These are phyloP conservation scores for Tylopilus felleus DNA, from an alignment of 768 basidiomycete species.

Conservation along the genomic window DNA sequence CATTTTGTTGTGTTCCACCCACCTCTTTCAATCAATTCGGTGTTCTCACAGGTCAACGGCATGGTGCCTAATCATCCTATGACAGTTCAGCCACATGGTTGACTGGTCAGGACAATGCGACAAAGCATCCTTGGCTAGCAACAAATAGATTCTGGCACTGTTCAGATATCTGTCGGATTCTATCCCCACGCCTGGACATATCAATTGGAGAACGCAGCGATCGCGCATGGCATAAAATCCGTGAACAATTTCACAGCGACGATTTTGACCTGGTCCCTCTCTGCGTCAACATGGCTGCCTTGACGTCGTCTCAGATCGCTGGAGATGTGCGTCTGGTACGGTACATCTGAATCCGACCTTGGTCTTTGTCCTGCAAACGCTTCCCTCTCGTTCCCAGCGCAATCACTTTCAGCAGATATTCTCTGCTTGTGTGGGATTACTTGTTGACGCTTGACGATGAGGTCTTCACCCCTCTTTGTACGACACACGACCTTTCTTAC, in stretches of 20 bases:
- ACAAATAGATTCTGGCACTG: too few species aligned
- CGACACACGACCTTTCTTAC: not conserved
- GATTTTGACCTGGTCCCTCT: not conserved
- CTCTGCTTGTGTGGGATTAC: constrained; percentile 2
- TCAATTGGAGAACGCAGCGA: not conserved
- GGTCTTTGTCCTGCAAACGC: not conserved
- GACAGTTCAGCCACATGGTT: too few species aligned
- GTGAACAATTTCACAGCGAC: not conserved
- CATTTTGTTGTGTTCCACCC: too few species aligned
- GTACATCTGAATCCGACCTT: not conserved
- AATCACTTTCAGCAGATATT: not conserved
- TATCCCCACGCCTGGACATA: not conserved
- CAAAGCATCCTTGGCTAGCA: too few species aligned
- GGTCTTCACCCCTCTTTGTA: not conserved
- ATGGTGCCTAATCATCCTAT: not conserved
- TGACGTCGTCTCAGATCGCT: not conserved
- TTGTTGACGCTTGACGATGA: constrained; percentile 7
- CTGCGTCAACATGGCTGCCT: not conserved
- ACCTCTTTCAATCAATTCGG: too few species aligned
- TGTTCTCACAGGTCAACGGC: constrained; percentile 1
- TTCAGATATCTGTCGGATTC: too few species aligned
- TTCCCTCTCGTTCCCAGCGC: not conserved
- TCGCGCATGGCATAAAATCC: not conserved
- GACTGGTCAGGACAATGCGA: too few species aligned
- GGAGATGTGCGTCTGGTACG: not conserved